Evolutionary conservation across 345 rosid species (phyloP).

Genomic region (Eucalyptus globulus): DNA sequence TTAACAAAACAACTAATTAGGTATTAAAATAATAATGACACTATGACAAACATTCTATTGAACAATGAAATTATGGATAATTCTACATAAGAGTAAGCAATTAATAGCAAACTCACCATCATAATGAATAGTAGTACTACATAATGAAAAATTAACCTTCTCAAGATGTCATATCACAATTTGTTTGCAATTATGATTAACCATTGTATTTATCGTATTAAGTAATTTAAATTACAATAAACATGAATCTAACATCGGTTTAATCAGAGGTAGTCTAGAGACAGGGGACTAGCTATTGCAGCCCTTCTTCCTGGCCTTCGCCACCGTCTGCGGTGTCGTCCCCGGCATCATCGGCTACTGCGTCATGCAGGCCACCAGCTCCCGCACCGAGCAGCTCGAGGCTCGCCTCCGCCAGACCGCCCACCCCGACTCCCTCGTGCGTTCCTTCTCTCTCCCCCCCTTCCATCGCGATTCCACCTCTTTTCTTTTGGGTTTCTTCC

Average conservation of each 20-base stretch:
- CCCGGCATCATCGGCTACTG: slow-evolving; percentile 81
- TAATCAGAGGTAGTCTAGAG: neutral
- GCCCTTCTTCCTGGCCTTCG: slow-evolving; percentile 65
- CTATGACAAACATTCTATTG: neutral
- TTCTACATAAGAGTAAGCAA: neutral
- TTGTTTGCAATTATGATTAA: neutral
- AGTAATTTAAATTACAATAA: neutral
- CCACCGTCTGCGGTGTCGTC: slow-evolving; percentile 78
- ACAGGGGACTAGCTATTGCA: neutral
- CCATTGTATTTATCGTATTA: neutral
- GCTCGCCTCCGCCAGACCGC: slow-evolving; percentile 70
- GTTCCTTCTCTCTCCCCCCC: neutral
- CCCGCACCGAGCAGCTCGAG: slow-evolving; percentile 70
- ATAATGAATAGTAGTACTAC: neutral
- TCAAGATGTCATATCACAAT: neutral
- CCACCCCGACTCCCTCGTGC: slow-evolving; percentile 1
- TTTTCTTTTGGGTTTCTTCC: neutral
- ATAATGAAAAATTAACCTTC: neutral
- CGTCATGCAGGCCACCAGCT: slow-evolving; percentile 81
- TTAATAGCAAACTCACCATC: neutral
- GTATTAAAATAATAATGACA: neutral
- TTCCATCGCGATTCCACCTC: neutral
- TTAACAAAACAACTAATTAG: neutral
- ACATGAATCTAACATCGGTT: neutral
- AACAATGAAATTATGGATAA: neutral